phyloP scores from a whole-genome alignment of 805 yeast species.

The Kuraishia molischiana region DNA sequence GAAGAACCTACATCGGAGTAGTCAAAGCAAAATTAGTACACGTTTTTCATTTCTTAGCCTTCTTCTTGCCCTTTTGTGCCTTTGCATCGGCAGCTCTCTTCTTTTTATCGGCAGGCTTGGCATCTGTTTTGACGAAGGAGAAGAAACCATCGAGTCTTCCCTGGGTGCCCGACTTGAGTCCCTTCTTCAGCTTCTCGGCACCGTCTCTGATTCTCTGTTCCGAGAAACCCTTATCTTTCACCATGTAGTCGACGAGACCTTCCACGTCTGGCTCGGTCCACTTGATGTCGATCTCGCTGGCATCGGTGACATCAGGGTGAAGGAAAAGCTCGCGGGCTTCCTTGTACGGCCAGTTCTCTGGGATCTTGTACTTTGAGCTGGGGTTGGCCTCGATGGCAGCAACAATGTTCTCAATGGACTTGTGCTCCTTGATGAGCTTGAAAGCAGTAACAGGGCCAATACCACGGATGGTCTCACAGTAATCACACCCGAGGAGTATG shows the following conservation, averaged over 20 bases:
- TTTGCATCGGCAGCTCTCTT: slow-evolving; percentile 24
- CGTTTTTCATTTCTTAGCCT: slow-evolving; percentile 8
- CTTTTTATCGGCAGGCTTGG: slow-evolving; percentile 29
- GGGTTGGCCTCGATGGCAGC: slow-evolving; percentile 48
- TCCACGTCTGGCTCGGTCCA: slow-evolving; percentile 88
- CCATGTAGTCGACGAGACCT: slow-evolving; percentile 75
- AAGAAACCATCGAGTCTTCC: slow-evolving; percentile 92
- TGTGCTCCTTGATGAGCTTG: slow-evolving; percentile 80
- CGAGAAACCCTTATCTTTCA: slow-evolving; percentile 79
- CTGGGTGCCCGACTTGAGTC: slow-evolving; percentile 76
- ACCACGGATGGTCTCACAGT: slow-evolving; percentile 91
- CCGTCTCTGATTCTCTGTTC: slow-evolving; percentile 90
- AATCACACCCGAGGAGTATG: slow-evolving; percentile 92
- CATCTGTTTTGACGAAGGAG: slow-evolving; percentile 32
- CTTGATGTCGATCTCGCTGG: slow-evolving; percentile 56
- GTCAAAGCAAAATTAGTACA: not conserved
- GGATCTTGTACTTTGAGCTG: slow-evolving; percentile 66
- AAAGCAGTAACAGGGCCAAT: slow-evolving; percentile 94
- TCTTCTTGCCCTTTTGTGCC: slow-evolving; percentile 17
- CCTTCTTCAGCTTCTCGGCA: slow-evolving; percentile 76
- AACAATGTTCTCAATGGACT: slow-evolving; percentile 70
- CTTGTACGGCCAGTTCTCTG: slow-evolving; percentile 90
- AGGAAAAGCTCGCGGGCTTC: slow-evolving; percentile 81
- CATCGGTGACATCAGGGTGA: slow-evolving; percentile 66
- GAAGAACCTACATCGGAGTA: not conserved